A percentile compares a stretch with the other conserved stretches of the same genome.
Evolutionary conservation across 2,329 filamentous ascomycete species (phyloP).

Genomic region (Claviceps sp.): DNA sequence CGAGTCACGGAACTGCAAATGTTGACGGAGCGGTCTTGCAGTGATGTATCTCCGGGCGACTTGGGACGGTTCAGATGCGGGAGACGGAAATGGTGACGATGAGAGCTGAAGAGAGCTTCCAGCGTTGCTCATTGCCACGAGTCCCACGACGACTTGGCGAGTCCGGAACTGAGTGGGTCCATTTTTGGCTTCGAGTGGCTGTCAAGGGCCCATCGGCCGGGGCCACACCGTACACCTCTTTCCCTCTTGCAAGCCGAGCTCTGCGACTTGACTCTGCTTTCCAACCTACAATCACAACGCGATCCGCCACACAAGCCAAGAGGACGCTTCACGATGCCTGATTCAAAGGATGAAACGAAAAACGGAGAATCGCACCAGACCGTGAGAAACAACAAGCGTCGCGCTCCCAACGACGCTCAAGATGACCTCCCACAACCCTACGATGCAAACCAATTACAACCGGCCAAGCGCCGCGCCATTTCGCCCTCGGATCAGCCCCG

Average conservation of each 20-base stretch:
- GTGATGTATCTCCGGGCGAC: background rate
- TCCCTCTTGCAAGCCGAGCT: too few relatives aligned
- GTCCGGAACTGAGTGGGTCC: conserved; percentile 7
- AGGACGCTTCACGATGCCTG: background rate
- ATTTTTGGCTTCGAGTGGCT: too few relatives aligned
- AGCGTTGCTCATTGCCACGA: background rate
- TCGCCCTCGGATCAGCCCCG: conserved; percentile 44
- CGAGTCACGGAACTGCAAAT: conserved; percentile 5
- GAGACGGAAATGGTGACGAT: conserved; percentile 1
- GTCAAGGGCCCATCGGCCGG: too few relatives aligned
- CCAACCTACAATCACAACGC: background rate
- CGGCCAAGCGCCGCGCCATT: conserved; percentile 43
- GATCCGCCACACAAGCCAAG: background rate
- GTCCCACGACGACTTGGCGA: background rate
- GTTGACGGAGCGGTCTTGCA: background rate
- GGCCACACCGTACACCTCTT: too few relatives aligned
- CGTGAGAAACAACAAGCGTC: conserved; percentile 17
- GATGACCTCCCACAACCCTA: conserved; percentile 45
- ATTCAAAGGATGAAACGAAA: background rate
- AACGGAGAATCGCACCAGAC: background rate
- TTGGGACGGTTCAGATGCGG: conserved; percentile 3
- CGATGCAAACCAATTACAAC: conserved; percentile 43
- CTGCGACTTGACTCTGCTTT: background rate
- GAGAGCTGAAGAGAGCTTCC: conserved; percentile 6
- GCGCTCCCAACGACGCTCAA: conserved; percentile 20